Conservation (phyloP, 1,284 basidiomycete genomes). For the Naganishia cerealis region DNA sequence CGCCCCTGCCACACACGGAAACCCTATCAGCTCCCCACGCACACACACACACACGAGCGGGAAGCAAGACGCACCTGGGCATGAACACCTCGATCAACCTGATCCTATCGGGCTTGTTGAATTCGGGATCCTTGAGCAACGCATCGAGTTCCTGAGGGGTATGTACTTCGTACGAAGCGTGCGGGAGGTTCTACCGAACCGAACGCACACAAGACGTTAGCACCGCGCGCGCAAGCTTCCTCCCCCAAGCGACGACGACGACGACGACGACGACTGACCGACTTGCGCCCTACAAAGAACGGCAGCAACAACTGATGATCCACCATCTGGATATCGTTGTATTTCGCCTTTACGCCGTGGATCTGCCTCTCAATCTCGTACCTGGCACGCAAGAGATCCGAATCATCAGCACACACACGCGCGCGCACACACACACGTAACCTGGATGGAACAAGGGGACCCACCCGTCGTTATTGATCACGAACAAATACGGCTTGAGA, state of each 20-base stretch:
- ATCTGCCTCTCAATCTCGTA: constrained; percentile 39
- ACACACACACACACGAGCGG: no score
- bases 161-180: constrained; percentile 47
- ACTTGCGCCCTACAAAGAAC: constrained; percentile 46
- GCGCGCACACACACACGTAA: neutral
- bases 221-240: no score
- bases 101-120: constrained; percentile 48
- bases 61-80: no score
- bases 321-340: constrained; percentile 56
- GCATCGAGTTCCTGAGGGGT: constrained; percentile 61
- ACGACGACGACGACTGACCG: no score
- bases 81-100: constrained; percentile 53
- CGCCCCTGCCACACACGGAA: no score
- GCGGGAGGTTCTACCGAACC: constrained; percentile 40
- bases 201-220: no score
- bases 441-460: constrained; percentile 42
- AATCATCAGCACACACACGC: neutral
- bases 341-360: constrained; percentile 50
- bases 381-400: neutral
- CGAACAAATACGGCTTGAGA: constrained; percentile 56
- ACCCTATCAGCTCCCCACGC: no score
- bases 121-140: constrained; percentile 47
- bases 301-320: constrained; percentile 53
- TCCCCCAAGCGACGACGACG: no score
- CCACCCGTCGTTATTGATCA: constrained; percentile 89